Evolutionary conservation across 1,284 basidiomycete species (phyloP), one percentile per base, ranked within the genome.

Genomic region (Boletus sp.): DNA sequence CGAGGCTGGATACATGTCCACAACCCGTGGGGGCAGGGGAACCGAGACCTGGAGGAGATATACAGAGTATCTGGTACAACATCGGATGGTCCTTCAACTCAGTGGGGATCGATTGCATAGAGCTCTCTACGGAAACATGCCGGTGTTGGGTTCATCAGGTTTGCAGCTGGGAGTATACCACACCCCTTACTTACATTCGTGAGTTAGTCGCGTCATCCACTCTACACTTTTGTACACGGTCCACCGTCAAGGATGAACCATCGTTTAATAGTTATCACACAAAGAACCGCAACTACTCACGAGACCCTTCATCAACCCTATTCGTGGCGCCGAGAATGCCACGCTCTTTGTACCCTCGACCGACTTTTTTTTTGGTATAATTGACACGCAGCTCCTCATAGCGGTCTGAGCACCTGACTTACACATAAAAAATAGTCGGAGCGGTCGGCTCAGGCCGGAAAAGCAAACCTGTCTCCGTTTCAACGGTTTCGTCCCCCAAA

Each of bases 11-110:
- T 51, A 61, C 31, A 24, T 55, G 52, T 33, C 63, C 51, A 45
- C 55, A 18, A 27, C 54, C 31, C 64, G 56, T n/a, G 69, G 74
- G 24, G 76, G 76, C n/a, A 80, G 77, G 61, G 84, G 84, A 1
- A 76, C 72, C 9, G 82, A 77, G 48, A 81, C 81, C 22, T 89
- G 86, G 88, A 75, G 74, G 58, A 75, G 84, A 57, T 89, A 86
- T 68, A 80, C 78, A 29, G 68, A 82, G 54, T 88, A 79, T 68
- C 65, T 89, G 64, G 69, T 68, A 11, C 77, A 80, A 29, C 72
- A 77, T 22, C 78, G 76, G 39, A 70, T 86, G 67, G 83, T 89
- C 8, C 65, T 86, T 43, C 74, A 69, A 47, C 71, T 88, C 37
- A 71, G 67, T 12, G 82, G 82, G 33, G 73, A 77, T 16, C 65